Conservation (phyloP, 129 eudicot species). For the Ambrosia trifida region DNA sequence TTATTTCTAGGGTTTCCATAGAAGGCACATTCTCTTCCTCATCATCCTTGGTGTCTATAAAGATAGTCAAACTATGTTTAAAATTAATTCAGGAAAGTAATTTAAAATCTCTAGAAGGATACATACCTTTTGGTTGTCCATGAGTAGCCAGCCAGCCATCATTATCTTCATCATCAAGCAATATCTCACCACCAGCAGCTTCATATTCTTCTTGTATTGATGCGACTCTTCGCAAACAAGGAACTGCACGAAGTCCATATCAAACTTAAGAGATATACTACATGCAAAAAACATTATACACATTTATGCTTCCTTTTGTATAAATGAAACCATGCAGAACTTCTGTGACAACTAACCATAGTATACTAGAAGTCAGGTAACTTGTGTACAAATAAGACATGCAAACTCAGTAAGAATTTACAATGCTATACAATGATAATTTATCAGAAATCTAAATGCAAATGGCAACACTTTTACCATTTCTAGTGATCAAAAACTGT, state of each 20-base stretch:
- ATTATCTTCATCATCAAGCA: constrained; percentile 80
- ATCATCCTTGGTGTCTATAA: constrained; percentile 53
- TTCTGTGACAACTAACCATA: not conserved
- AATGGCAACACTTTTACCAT: constrained; percentile 44
- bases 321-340: not conserved
- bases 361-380: constrained; percentile 5
- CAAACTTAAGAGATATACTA: not conserved
- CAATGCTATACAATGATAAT: not conserved
- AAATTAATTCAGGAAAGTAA: not conserved
- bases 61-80: constrained; percentile 28
- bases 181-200: constrained; percentile 96
- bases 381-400: constrained; percentile 2
- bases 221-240: constrained; percentile 93
- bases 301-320: not conserved
- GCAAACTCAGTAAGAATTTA: not conserved
- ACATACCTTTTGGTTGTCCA: constrained; percentile 87
- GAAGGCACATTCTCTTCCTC: constrained; percentile 84
- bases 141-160: constrained; percentile 99
- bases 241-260: constrained; percentile 50
- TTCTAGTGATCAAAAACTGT: constrained; percentile 89
- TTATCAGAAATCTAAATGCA: constrained; percentile 1
- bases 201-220: constrained; percentile 92
- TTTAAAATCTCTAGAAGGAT: not conserved
- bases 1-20: constrained; percentile 82
- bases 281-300: not conserved